These are phyloP conservation scores for Mycena indigotica DNA, from an alignment of 768 basidiomycete species.

Conservation along the genomic window DNA sequence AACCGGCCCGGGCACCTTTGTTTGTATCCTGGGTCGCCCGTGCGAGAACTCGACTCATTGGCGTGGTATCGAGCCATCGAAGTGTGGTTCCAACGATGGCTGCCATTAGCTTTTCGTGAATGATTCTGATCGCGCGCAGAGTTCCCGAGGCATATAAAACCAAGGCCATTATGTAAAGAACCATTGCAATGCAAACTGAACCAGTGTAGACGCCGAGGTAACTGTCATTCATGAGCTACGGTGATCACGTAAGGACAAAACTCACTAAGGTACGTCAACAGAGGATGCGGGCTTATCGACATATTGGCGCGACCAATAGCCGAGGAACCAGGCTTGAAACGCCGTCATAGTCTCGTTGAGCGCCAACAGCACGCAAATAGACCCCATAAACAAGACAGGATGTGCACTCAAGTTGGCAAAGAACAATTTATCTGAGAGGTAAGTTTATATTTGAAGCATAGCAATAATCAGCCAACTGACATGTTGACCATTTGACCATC, in stretches of 20 bases:
- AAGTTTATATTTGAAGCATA: constrained; percentile 8
- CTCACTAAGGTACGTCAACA: constrained; percentile 38
- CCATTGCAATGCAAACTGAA: constrained; percentile 26
- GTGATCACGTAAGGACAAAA: background rate
- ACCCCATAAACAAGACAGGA: constrained; percentile 33
- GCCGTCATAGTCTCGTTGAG: constrained; percentile 24
- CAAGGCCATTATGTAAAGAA: constrained; percentile 30
- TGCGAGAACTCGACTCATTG: constrained; percentile 48
- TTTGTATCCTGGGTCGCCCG: constrained; percentile 50
- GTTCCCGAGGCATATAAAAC: constrained; percentile 35
- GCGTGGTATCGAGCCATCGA: constrained; percentile 29
- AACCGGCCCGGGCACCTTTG: background rate
- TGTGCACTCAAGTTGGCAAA: constrained; percentile 32
- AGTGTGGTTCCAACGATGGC: constrained; percentile 46
- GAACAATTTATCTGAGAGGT: constrained; percentile 33
- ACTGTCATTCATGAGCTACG: constrained; percentile 23
- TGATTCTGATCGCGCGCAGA: constrained; percentile 22
- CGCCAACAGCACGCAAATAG: constrained; percentile 26
- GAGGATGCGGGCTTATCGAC: constrained; percentile 33
- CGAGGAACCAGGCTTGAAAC: constrained; percentile 45
- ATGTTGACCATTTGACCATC: constrained; percentile 28
- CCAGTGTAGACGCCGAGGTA: constrained; percentile 40
- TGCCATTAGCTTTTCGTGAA: constrained; percentile 40
- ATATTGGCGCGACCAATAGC: constrained; percentile 49
- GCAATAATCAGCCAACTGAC: constrained; percentile 24